Conservation (phyloP, 306 rosid species). For the Luffa acutangula region DNA sequence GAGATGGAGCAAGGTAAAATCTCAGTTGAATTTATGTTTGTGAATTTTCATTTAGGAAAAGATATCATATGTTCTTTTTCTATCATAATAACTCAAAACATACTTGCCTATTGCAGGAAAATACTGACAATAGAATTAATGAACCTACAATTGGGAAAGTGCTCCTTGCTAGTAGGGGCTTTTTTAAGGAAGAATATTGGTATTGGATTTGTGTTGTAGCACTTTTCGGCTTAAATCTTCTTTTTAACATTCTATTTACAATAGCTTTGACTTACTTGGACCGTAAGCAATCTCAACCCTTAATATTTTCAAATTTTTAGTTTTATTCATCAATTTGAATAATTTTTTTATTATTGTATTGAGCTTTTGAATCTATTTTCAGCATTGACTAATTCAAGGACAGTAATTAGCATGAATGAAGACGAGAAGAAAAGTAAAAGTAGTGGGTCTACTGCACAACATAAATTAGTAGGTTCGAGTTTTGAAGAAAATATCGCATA, state of each 20-base stretch:
- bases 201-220: conserved; percentile 68
- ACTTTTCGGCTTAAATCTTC: conserved; percentile 45
- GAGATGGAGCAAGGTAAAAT: conserved; percentile 59
- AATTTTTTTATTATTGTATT: neutral
- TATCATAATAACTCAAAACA: neutral
- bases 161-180: conserved; percentile 42
- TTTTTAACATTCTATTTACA: conserved; percentile 42
- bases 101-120: conserved; percentile 29
- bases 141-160: conserved; percentile 48
- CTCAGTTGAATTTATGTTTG: neutral
- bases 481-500: neutral
- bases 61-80: neutral
- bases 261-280: conserved; percentile 43
- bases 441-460: neutral
- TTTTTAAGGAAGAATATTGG: conserved; percentile 44
- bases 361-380: conserved; percentile 2
- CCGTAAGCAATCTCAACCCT: conserved; percentile 34
- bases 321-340: neutral
- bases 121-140: conserved; percentile 24
- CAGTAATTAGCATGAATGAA: conserved; percentile 24
- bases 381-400: conserved; percentile 42
- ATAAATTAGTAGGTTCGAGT: neutral
- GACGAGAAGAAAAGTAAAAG: conserved; percentile 11
- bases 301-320: conserved; percentile 5
- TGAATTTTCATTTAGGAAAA: neutral